Conservation (phyloP, 768 basidiomycete genomes). For the Suillus paluster region DNA sequence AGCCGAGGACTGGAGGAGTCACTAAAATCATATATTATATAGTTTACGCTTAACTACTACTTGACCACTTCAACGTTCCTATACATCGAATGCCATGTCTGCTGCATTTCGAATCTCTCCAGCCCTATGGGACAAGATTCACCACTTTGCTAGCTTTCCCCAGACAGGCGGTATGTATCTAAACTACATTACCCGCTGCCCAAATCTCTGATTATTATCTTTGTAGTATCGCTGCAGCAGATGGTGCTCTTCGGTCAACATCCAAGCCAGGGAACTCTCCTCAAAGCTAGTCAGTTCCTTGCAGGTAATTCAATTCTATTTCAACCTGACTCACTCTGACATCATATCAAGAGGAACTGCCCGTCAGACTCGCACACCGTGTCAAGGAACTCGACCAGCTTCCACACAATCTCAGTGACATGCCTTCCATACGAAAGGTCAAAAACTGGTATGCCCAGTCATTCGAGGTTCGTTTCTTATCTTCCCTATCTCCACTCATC, state of each 20-base stretch:
- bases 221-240: conserved; percentile 92
- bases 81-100: conserved; percentile 34
- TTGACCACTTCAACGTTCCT: not conserved
- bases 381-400: conserved; percentile 95
- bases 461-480: conserved; percentile 75
- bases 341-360: conserved; percentile 76
- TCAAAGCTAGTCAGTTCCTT: conserved; percentile 92
- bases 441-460: conserved; percentile 99
- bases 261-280: conserved; percentile 89
- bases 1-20: too few relatives aligned
- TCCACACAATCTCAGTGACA: conserved; percentile 87
- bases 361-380: conserved; percentile 92
- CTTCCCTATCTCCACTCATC: conserved; percentile 1
- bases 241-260: conserved; percentile 99
- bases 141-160: conserved; percentile 89
- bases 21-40: too few relatives aligned
- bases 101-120: conserved; percentile 71
- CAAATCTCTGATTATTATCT: not conserved
- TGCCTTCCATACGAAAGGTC: conserved; percentile 92
- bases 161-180: conserved; percentile 80
- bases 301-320: conserved; percentile 53
- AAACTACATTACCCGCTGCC: not conserved
- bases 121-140: conserved; percentile 86
- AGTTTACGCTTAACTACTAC: too few relatives aligned
- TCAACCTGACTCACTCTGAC: not conserved